phyloP scores from a whole-genome alignment of 2,329 filamentous ascomycete genomes.

The Fusarium foetens region DNA sequence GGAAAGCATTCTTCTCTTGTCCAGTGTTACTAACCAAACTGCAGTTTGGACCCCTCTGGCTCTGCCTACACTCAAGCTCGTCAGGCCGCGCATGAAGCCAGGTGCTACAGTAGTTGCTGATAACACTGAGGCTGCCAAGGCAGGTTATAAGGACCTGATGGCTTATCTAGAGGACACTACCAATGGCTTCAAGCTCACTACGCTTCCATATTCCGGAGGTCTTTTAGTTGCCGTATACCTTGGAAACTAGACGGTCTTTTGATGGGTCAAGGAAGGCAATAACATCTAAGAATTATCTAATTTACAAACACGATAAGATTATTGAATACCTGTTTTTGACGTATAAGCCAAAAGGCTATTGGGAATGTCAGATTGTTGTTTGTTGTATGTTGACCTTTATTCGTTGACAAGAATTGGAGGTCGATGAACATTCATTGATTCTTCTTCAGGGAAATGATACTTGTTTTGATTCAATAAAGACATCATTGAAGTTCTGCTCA shows the following conservation, averaged over 20 bases:
- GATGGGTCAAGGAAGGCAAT: background rate
- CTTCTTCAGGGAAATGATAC: background rate
- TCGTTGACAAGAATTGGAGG: too few relatives aligned
- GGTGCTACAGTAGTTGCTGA: constrained; percentile 62
- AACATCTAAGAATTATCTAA: background rate
- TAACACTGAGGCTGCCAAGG: constrained; percentile 54
- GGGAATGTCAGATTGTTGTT: background rate
- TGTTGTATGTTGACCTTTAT: background rate
- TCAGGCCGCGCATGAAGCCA: constrained; percentile 56
- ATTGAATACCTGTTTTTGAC: background rate
- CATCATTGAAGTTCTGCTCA: background rate
- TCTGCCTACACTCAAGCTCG: constrained; percentile 60
- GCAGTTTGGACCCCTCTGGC: constrained; percentile 66
- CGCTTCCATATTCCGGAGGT: constrained; percentile 46
- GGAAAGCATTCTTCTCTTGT: background rate
- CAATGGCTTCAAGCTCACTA: constrained; percentile 59
- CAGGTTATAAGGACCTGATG: constrained; percentile 59
- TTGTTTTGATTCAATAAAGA: background rate
- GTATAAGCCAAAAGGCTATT: background rate
- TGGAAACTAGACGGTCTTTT: constrained; percentile 3
- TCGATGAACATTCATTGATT: background rate
- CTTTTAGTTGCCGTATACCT: constrained; percentile 42
- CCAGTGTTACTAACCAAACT: background rate
- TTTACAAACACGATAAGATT: background rate
- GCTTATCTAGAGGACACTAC: constrained; percentile 55